These are phyloP conservation scores for Eudorina sp. DNA, from an alignment of 139 green algal species.

Conservation along the genomic window DNA sequence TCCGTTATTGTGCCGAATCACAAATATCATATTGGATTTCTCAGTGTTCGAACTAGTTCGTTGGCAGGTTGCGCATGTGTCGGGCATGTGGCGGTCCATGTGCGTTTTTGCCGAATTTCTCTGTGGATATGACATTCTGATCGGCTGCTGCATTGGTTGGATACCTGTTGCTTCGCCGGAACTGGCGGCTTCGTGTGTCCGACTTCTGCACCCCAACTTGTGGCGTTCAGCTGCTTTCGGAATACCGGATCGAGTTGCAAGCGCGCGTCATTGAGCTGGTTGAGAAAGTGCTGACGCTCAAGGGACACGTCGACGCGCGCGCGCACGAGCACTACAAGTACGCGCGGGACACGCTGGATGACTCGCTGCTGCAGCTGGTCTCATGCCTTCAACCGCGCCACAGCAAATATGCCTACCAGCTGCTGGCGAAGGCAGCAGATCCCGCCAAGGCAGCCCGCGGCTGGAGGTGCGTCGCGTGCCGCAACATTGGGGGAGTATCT, in stretches of 20 bases:
- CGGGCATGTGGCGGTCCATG: no score
- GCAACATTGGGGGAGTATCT: no score
- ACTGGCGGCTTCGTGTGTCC: no score
- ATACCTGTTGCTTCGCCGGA: no score
- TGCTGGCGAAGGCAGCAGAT: slow-evolving; percentile 45
- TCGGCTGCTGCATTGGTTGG: no score
- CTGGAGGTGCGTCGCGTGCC: slow-evolving; percentile 46
- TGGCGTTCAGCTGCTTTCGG: slow-evolving; percentile 21
- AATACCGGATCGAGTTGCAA: slow-evolving; percentile 40
- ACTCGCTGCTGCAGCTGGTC: slow-evolving; percentile 45
- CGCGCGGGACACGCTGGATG: slow-evolving; percentile 49
- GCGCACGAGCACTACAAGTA: slow-evolving; percentile 52
- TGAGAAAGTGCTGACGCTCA: slow-evolving; percentile 45
- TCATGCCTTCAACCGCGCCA: slow-evolving; percentile 41
- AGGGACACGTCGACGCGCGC: slow-evolving; percentile 30
- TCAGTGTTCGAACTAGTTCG: no score
- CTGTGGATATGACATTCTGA: no score
- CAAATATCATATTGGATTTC: no score
- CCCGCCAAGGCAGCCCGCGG: slow-evolving; percentile 42
- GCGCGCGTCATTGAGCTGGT: slow-evolving; percentile 44
- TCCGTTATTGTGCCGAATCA: no score
- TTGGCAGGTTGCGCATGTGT: no score
- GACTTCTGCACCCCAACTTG: background rate
- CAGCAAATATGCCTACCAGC: slow-evolving; percentile 45
- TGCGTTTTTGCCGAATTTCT: no score